Evolutionary conservation across 2,329 filamentous ascomycete genomes (phyloP).

Genomic region (Aspergillus aculeatus): DNA sequence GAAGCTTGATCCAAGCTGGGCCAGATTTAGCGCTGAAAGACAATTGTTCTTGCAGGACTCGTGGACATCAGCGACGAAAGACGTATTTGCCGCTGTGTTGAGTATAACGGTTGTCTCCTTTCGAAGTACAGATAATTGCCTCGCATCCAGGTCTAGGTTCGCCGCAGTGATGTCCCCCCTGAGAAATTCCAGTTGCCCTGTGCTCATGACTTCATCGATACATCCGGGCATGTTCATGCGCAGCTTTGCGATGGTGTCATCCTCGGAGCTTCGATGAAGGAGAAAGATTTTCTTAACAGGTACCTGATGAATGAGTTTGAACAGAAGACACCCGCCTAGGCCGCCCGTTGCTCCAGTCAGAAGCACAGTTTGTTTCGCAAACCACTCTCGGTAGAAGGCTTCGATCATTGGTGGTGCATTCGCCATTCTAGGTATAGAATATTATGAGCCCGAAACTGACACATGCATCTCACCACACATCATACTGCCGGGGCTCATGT

Average conservation of each 20-base stretch:
- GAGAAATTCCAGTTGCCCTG: constrained; percentile 19
- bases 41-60: constrained; percentile 17
- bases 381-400: too few relatives aligned
- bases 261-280: constrained; percentile 11
- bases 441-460: too few relatives aligned
- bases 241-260: constrained; percentile 13
- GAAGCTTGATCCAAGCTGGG: constrained; percentile 7
- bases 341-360: constrained; percentile 20
- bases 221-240: constrained; percentile 20
- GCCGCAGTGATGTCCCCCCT: constrained; percentile 18
- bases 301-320: constrained; percentile 19
- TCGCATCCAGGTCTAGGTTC: constrained; percentile 10
- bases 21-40: constrained; percentile 5
- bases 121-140: constrained; percentile 8
- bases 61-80: constrained; percentile 11
- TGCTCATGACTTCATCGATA: constrained; percentile 20
- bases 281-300: constrained; percentile 18
- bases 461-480: too few relatives aligned
- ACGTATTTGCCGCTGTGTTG: constrained; percentile 19
- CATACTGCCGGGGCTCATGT: too few relatives aligned
- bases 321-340: constrained; percentile 19
- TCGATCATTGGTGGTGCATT: too few relatives aligned
- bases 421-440: too few relatives aligned
- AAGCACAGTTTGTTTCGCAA: constrained; percentile 13
- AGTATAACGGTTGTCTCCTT: constrained; percentile 17